phyloP scores from a whole-genome alignment of 495 filamentous ascomycete genomes.

The Xylaria grammica region DNA sequence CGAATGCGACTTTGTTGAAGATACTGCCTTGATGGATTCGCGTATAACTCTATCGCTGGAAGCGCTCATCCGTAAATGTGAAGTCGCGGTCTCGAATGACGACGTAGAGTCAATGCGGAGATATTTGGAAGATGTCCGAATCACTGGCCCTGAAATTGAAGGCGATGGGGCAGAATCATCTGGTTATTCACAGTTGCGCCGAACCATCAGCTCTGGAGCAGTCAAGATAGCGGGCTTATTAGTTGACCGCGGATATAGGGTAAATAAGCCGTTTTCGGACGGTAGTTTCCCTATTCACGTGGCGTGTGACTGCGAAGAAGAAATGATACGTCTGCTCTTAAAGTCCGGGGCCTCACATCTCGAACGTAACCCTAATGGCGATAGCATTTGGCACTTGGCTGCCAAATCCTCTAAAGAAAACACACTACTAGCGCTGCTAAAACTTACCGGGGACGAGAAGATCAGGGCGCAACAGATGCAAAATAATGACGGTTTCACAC shows the following conservation, averaged over 20 bases:
- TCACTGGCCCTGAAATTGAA: neutral
- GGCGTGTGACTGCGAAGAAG: neutral
- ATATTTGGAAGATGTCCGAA: slow-evolving; percentile 3
- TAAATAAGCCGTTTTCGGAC: neutral
- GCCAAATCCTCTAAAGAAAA: neutral
- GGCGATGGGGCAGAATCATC: neutral
- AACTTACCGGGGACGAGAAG: neutral
- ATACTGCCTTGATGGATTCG: neutral
- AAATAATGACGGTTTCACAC: slow-evolving; percentile 3
- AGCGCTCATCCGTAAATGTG: neutral
- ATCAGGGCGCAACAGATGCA: neutral
- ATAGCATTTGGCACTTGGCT: slow-evolving; percentile 8
- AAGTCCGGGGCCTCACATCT: neutral
- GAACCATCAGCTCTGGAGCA: neutral
- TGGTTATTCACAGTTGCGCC: neutral
- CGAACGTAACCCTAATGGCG: neutral
- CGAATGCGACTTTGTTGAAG: neutral
- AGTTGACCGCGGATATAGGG: neutral
- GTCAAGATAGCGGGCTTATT: neutral
- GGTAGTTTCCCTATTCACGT: neutral
- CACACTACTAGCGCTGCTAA: neutral
- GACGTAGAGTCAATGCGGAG: neutral
- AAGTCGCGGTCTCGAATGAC: neutral
- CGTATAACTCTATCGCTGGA: slow-evolving; percentile 1
- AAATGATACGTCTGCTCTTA: neutral